Base-by-base conservation (phyloP, 495 filamentous ascomycete species). In the Aspergillus cavernicola region DNA sequence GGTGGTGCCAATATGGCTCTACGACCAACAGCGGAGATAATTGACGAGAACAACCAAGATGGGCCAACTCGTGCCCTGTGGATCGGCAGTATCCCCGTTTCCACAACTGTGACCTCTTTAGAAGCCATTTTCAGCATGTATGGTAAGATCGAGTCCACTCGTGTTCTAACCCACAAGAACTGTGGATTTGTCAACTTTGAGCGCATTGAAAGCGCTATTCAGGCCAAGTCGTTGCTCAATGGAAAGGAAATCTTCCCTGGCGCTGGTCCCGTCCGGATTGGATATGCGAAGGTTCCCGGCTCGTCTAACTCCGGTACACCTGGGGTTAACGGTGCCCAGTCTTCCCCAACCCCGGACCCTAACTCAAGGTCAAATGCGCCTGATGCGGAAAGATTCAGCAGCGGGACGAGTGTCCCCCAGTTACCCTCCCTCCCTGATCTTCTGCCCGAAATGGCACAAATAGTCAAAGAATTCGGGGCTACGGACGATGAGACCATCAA, bases 101-200 rank as follows among this genome's bases (percentile, higher is more conserved):
- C 93, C 7, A 97, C 93, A 5, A 98, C 93, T 0, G 88, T 90
- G 22, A 92, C 90, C 13, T 96, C 93, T 2, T 68, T 98, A 39
- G 90, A 88, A 44, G 89, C 91, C 50, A 95, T 97, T 69, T 98
- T 98, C 69, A 86, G 87, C 62, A 74, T 85, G 38, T 95, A 93
- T 58, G 93, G 93, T 13, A 85, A 87, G 19, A 95, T 98, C 60
- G 83, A 92, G 58, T 96, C 92, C 13, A 91, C 89, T 31, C 80
- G 93, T 53, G 95, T 98, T 12, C 77, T 98, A 56, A 96, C 93
- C 11, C 93, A 98, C 76, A 98, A 98, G 81, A 97, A 95, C 64
- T 98, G 93, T 67, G 93, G 93, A 6, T 98, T 98, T 61, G 91
- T 98, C 65, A 98, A 98, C 68, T 98, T 96, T 60, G 89, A 97